phyloP scores from a whole-genome alignment of 371 early-diverging fungal genomes.

The Actinomortierella ambigua region DNA sequence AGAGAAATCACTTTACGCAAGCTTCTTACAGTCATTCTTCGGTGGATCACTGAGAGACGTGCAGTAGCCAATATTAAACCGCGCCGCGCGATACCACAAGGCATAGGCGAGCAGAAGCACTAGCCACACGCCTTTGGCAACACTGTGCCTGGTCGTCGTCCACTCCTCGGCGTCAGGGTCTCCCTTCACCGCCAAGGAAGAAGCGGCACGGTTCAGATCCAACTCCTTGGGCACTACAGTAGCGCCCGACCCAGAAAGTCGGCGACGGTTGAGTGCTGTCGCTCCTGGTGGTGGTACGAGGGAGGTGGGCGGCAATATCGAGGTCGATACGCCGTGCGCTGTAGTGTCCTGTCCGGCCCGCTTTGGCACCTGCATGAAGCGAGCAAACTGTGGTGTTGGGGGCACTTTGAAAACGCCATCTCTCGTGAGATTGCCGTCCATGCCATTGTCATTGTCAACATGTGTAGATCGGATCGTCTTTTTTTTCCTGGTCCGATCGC shows the following conservation, averaged over 20 bases:
- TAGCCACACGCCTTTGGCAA: neutral
- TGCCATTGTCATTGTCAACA: slow-evolving; percentile 6
- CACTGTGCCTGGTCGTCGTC: too few species aligned
- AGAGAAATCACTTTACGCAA: neutral
- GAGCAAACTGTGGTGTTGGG: slow-evolving; percentile 30
- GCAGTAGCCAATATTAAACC: slow-evolving; percentile 31
- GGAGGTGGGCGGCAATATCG: too few species aligned
- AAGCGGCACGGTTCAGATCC: too few species aligned
- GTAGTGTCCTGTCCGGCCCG: neutral
- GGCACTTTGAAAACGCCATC: slow-evolving; percentile 26
- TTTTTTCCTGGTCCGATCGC: slow-evolving; percentile 20
- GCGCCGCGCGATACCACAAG: slow-evolving; percentile 32
- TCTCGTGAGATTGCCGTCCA: slow-evolving; percentile 1
- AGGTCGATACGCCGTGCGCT: too few species aligned
- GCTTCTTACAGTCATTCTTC: neutral
- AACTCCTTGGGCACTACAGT: too few species aligned
- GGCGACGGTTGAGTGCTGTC: too few species aligned
- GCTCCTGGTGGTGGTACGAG: too few species aligned
- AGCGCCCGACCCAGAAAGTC: too few species aligned
- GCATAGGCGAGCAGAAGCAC: slow-evolving; percentile 25
- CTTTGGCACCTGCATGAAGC: slow-evolving; percentile 27
- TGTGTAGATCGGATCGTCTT: slow-evolving; percentile 1
- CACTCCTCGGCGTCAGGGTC: too few species aligned
- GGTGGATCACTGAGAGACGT: neutral
- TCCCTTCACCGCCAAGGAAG: too few species aligned